These are phyloP conservation scores for Acanthamoeba lenticulata DNA, from an alignment of 208 protist genomes.

Conservation along the genomic window DNA sequence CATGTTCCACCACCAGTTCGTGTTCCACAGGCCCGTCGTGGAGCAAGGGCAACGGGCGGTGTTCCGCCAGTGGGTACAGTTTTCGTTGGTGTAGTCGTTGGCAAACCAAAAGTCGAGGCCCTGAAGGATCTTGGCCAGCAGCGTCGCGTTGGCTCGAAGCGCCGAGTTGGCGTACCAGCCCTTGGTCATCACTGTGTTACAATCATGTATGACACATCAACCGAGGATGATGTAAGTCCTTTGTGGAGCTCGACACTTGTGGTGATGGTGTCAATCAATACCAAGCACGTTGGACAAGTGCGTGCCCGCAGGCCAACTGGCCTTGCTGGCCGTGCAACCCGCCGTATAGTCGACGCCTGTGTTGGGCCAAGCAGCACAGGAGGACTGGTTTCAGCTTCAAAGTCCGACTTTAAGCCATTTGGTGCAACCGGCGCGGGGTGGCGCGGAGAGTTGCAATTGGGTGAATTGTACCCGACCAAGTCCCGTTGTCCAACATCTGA, in stretches of 20 bases:
- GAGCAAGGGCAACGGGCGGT: neutral
- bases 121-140: neutral
- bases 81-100: slow-evolving; percentile 61
- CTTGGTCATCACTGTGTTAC: neutral
- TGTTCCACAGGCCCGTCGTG: neutral
- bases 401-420: no score
- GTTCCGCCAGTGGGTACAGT: slow-evolving; percentile 17
- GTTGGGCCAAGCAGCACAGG: neutral
- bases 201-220: neutral
- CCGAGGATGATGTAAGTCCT: no score
- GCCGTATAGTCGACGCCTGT: neutral
- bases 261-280: neutral
- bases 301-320: no score
- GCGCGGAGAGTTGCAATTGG: neutral
- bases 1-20: slow-evolving; percentile 24
- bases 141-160: neutral
- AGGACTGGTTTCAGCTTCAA: neutral
- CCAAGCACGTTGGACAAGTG: neutral
- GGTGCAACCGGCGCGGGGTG: neutral
- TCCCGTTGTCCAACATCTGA: neutral
- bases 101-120: neutral
- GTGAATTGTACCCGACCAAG: neutral
- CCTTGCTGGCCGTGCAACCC: neutral
- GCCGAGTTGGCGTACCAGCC: neutral
- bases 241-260: no score